Evolutionary conservation across 2,329 filamentous ascomycete genomes (phyloP).

Genomic region (Neofusicoccum parvum): DNA sequence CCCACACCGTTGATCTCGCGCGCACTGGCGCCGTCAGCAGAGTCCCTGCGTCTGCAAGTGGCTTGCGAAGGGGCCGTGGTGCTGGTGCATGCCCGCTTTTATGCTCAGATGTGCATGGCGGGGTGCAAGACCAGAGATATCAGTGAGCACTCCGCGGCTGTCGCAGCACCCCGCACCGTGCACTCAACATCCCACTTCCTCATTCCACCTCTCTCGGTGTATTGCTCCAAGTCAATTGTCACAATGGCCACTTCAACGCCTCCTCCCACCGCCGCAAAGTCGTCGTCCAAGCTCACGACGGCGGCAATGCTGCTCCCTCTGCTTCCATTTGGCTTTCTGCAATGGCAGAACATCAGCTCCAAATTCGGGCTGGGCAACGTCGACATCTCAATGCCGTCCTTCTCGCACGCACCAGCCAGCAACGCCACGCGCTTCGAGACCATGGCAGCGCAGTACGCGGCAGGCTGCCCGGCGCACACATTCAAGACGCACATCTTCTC

Average conservation of each 20-base stretch:
- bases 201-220: neutral
- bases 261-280: neutral
- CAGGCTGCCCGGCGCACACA: neutral
- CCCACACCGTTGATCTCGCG: neutral
- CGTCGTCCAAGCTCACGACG: neutral
- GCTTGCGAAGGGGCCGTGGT: neutral
- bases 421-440: neutral
- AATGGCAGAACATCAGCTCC: conserved; percentile 3
- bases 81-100: neutral
- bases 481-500: neutral
- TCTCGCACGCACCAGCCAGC: neutral
- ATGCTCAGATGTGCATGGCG: neutral
- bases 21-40: neutral
- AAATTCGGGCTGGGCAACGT: neutral
- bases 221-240: neutral
- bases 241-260: neutral
- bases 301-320: neutral
- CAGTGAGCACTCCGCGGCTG: no score
- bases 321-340: neutral
- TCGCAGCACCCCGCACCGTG: neutral
- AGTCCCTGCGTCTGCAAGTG: neutral
- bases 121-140: neutral
- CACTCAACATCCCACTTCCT: neutral
- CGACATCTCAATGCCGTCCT: neutral
- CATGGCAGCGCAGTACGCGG: neutral